Conservation (phyloP, 208 protist species). For the Crithidia brevicula region DNA sequence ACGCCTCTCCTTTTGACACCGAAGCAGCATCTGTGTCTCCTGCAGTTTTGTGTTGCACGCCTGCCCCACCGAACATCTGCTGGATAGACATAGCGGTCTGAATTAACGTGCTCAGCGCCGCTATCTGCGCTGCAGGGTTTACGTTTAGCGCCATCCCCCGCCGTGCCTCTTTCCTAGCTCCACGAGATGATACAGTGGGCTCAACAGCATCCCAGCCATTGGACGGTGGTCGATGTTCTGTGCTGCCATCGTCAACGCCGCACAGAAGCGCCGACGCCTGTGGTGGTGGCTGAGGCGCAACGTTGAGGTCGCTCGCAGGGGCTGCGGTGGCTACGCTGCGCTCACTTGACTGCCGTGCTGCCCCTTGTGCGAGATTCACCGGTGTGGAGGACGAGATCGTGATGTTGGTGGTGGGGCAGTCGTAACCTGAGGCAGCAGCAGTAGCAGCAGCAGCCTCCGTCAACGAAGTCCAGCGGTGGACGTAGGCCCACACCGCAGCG, state of each 20-base stretch:
- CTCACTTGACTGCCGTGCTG: constrained; percentile 19
- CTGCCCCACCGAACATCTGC: not conserved
- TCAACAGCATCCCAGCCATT: too few species aligned
- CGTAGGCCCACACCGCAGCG: constrained; percentile 30
- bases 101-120: constrained; percentile 14
- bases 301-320: not conserved
- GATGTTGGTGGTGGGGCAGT: not conserved
- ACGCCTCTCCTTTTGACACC: too few species aligned
- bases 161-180: not conserved
- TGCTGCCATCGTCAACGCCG: too few species aligned
- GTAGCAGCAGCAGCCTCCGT: not conserved
- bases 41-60: too few species aligned
- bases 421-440: too few species aligned
- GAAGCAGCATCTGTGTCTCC: too few species aligned
- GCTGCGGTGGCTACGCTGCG: constrained; percentile 4
- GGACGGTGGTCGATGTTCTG: too few species aligned
- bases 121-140: constrained; percentile 9
- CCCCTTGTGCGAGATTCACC: not conserved
- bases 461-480: constrained; percentile 15
- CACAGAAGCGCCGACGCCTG: not conserved
- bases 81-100: constrained; percentile 17
- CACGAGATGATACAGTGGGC: too few species aligned
- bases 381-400: not conserved
- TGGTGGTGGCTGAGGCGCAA: not conserved
- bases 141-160: not conserved